A percentile compares a stretch with the other conserved stretches of the same genome.
Conservation (phyloP, 2,329 filamentous ascomycete genomes). For the Tolypocladium ophioglossoides region DNA sequence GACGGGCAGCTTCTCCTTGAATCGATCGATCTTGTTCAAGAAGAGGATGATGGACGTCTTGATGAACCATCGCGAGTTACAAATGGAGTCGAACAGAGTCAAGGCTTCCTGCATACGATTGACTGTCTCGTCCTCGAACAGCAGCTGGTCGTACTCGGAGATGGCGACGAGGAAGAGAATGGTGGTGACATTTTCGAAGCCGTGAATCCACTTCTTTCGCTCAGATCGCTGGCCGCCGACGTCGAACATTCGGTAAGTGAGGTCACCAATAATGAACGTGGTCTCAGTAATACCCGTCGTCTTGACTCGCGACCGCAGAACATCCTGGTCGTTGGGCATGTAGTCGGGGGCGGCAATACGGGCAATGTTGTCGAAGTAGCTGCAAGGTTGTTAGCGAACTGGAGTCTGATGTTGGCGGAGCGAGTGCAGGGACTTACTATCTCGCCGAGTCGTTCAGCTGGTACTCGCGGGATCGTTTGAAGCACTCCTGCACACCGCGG, state of each 20-base stretch:
- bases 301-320: slow-evolving; percentile 92
- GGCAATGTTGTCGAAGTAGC: slow-evolving; percentile 92
- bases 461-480: slow-evolving; percentile 91
- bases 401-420: not conserved
- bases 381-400: slow-evolving; percentile 31
- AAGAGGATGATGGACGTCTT: slow-evolving; percentile 84
- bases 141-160: slow-evolving; percentile 90
- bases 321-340: slow-evolving; percentile 90
- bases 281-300: slow-evolving; percentile 97
- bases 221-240: slow-evolving; percentile 93
- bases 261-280: slow-evolving; percentile 86
- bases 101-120: slow-evolving; percentile 89
- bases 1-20: slow-evolving; percentile 74
- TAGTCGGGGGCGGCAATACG: slow-evolving; percentile 87
- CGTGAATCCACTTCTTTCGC: slow-evolving; percentile 99
- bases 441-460: slow-evolving; percentile 92
- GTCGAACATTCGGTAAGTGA: slow-evolving; percentile 96
- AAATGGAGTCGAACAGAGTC: slow-evolving; percentile 79
- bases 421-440: slow-evolving; percentile 50
- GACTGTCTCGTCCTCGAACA: slow-evolving; percentile 94
- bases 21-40: slow-evolving; percentile 83
- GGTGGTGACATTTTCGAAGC: slow-evolving; percentile 95
- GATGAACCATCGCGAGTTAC: slow-evolving; percentile 84
- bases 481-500: slow-evolving; percentile 84
- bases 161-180: slow-evolving; percentile 96